A percentile compares a stretch with the other conserved stretches of the same genome.
These are phyloP conservation scores for Acanthamoeba rhysodes DNA, from an alignment of 208 protist genomes.

Conservation along the genomic window DNA sequence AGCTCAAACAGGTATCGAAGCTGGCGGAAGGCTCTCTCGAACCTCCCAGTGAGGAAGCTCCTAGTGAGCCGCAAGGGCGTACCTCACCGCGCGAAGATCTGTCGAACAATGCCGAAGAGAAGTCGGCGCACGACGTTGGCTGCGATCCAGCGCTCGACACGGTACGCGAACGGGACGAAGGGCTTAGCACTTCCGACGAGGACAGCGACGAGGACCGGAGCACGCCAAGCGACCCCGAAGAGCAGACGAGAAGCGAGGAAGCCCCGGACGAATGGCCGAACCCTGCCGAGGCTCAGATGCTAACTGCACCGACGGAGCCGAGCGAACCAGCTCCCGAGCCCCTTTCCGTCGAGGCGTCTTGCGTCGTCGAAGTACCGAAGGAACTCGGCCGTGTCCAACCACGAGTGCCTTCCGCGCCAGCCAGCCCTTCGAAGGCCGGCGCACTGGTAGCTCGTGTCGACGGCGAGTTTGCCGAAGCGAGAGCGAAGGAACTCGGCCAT, in stretches of 20 bases:
- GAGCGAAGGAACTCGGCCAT: not conserved
- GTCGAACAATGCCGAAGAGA: not conserved
- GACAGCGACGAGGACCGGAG: conserved; percentile 20
- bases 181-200: not conserved
- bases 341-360: not conserved
- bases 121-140: not conserved
- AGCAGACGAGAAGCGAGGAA: not conserved
- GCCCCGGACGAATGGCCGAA: conserved; percentile 20
- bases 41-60: not conserved
- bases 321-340: not conserved
- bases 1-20: no score
- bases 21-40: not conserved
- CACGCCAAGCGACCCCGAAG: not conserved
- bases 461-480: not conserved
- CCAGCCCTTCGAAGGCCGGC: not conserved
- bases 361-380: not conserved
- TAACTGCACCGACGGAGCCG: not conserved
- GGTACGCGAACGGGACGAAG: not conserved
- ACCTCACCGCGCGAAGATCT: not conserved
- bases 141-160: not conserved
- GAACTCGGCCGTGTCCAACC: not conserved
- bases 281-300: not conserved
- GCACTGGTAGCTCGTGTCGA: not conserved
- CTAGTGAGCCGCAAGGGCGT: not conserved
- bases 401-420: not conserved